These are phyloP conservation scores for Solanum sejunctum DNA, from an alignment of 257 asterid genomes.

Conservation along the genomic window DNA sequence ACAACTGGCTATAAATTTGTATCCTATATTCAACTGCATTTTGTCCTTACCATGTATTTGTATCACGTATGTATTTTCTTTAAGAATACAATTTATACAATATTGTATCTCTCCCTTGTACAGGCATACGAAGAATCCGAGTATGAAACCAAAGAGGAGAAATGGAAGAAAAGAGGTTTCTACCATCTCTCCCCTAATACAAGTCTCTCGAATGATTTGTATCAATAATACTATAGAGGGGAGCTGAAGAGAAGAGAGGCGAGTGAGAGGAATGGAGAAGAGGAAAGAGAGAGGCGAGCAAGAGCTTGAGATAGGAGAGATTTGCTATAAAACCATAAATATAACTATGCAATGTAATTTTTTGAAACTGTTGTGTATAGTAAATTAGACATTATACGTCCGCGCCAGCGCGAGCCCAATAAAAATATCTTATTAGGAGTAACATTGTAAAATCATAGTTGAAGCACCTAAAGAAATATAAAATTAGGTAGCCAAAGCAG, in stretches of 20 bases:
- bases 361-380: not conserved
- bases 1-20: no score
- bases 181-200: not conserved
- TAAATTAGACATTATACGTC: no score
- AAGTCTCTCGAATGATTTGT: not conserved
- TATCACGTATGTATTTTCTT: not conserved
- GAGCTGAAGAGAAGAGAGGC: not conserved
- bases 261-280: not conserved
- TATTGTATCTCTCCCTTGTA: not conserved
- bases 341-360: not conserved
- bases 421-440: no score
- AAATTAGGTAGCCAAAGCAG: no score
- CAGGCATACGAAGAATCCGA: not conserved
- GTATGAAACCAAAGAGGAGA: not conserved
- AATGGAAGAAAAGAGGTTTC: not conserved
- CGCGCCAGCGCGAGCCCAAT: no score
- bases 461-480: no score
- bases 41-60: not conserved
- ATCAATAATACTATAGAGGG: not conserved
- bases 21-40: not conserved
- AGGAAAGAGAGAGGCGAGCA: not conserved
- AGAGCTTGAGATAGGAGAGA: not conserved
- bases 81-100: no score
- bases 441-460: no score
- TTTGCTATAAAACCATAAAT: not conserved